Evolutionary conservation across 768 basidiomycete genomes (phyloP).

Genomic region (Lactarius tabidus): DNA sequence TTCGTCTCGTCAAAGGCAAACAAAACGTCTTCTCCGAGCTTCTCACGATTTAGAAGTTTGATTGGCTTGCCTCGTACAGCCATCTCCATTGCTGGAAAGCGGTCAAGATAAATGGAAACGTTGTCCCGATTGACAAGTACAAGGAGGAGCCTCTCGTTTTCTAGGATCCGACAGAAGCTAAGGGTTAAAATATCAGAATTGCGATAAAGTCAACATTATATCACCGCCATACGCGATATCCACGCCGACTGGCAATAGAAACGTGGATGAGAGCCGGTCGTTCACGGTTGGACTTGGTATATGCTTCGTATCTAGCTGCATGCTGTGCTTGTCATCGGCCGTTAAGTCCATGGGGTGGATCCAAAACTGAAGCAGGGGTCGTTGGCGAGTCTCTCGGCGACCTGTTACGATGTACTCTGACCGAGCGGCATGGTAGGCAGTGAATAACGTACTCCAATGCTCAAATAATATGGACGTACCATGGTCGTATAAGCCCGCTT

Average conservation of each 20-base stretch:
- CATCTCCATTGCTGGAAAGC: background rate
- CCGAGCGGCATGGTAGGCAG: background rate
- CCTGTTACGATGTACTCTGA: constrained; percentile 16
- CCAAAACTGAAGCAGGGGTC: background rate
- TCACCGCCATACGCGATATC: constrained; percentile 10
- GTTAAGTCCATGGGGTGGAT: too few species aligned
- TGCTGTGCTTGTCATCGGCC: constrained; percentile 14
- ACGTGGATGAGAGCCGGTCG: constrained; percentile 1
- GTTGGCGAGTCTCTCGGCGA: background rate
- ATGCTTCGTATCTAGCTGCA: constrained; percentile 16
- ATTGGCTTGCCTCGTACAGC: background rate
- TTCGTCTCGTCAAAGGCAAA: constrained; percentile 51
- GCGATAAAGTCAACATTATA: background rate
- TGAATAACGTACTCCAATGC: background rate
- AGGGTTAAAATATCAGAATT: background rate
- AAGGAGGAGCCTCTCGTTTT: constrained; percentile 14
- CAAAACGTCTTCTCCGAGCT: constrained; percentile 42
- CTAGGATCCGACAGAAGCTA: constrained; percentile 18
- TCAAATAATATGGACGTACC: background rate
- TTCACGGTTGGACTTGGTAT: constrained; percentile 15
- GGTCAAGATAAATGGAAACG: constrained; percentile 18
- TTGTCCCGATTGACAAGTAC: constrained; percentile 6
- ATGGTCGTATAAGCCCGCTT: background rate
- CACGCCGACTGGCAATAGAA: constrained; percentile 1
- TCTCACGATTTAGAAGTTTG: constrained; percentile 38